Base-by-base conservation (phyloP, 1,284 basidiomycete genomes). In the Fomitiporia mediterranea region DNA sequence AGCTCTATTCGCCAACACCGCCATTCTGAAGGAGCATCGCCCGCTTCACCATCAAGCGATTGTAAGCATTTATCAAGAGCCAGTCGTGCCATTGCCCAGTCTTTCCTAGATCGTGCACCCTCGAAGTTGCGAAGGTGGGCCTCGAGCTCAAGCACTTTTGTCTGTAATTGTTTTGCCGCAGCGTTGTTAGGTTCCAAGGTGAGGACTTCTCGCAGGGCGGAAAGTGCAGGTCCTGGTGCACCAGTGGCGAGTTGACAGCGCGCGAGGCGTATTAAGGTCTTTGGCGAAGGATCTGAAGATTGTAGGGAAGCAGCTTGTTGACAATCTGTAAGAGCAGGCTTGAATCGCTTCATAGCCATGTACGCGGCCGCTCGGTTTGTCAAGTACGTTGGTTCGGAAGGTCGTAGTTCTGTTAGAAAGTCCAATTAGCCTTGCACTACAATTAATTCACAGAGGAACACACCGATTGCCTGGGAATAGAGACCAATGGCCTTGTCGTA, bases 311-410 rank as follows among this genome's bases (percentile, higher is more conserved):
- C 78, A 2, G 91, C 91, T 35, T 78, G 74, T 67, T 91, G 89
- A 64, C 90, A 92, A 68, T 95, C 92, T 35, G 78, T 75, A 8
- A 94, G 73, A 0, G 91, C 92, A 1, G 74, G 71, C 35, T 80
- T 76, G 75, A 89, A 94, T 43, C 80, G 79, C 66, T 91, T 91
- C 54, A 90, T 67, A 0, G 83, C 80, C 83, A 95, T 94, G 66
- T 88, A 82, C 2, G 91, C 86, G 2, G 92, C 92, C 0, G 91
- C 91, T 40, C 92, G 83, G 69, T 95, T 95, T 13, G 89, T 89
- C 58, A 87, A 75, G 66, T 89, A 93, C 0, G 87, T 78, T 1
- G 90, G 82, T 65, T 93, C 86, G 3, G 76, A 66, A 0, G 86
- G 74, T 59, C 84, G 83, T 56, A 87, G 70, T 58, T 83, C 83